Base-by-base conservation (phyloP, 768 basidiomycete species). In the Amanita polypyramis region DNA sequence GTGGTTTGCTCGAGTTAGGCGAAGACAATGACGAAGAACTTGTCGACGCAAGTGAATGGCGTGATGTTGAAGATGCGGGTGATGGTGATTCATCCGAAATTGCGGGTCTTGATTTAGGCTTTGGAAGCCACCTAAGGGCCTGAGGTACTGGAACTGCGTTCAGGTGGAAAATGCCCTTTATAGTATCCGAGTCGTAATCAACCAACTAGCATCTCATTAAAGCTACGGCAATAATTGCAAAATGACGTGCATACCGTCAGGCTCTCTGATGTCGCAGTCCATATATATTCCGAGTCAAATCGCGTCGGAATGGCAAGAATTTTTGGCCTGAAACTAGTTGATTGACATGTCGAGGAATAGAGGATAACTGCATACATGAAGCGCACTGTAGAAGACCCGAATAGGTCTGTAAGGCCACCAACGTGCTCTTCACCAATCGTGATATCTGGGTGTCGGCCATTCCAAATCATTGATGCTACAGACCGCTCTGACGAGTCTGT, bases 241-340 rank as follows among this genome's bases (percentile, higher is more conserved):
- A 41, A 34, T 10, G 17, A 7, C 41, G 20, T 23, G 58, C 72
- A 36, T 58, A 80, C 77, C 17, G 66, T 70, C 8, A 81, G 63
- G 20, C 73, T 72, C 46, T 75, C 65, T 0, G 72, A 62, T n/a
- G 74, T 75, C 10, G 76, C 78, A 37, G 70, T 70, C 79, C 79
- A 81, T 32, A 79, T 64, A 51, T 70, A 76, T 54, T 79, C 74
- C 2, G 77, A 70, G 51, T 80, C 76, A 51, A 80, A 80, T n/a
- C 79, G 73, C 6, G 77, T 77, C 15, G 77, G 77, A 41, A 81
- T 68, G 17, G 70, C 70, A n/a, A 81, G 72, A 23, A 74, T 62
- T 55, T 80, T 78, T n/a, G 70, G 72, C 59, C 78, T 80, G 52
- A 12, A 37, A 38, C 27, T 51, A 37, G 52, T 33, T 41, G 50